Conservation (phyloP, 2,329 filamentous ascomycete genomes). For the Colletotrichum sp. region DNA sequence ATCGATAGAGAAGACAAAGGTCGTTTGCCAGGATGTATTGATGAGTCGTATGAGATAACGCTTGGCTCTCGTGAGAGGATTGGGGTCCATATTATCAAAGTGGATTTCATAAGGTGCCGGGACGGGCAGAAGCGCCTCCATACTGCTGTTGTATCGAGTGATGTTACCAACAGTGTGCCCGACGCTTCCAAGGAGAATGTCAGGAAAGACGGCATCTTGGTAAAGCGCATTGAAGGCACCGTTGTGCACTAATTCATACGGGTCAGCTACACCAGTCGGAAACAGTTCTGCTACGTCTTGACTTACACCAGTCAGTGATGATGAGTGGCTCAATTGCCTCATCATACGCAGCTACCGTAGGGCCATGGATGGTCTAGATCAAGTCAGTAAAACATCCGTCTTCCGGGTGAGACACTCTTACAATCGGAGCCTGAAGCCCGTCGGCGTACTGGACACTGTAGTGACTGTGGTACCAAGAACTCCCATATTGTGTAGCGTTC, state of each 20-base stretch:
- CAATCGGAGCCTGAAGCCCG: constrained; percentile 59
- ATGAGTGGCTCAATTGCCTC: constrained; percentile 19
- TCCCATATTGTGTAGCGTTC: constrained; percentile 41
- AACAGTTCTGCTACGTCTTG: neutral
- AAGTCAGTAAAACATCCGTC: neutral
- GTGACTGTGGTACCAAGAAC: constrained; percentile 46
- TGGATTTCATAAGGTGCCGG: neutral
- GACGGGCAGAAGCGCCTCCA: neutral
- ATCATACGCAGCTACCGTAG: constrained; percentile 15
- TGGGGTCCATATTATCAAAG: neutral
- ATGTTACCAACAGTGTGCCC: neutral
- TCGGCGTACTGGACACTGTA: constrained; percentile 49
- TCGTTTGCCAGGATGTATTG: constrained; percentile 35
- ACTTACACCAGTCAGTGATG: constrained; percentile 23
- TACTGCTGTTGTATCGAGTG: neutral
- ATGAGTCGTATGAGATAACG: constrained; percentile 37
- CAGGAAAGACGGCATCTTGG: neutral
- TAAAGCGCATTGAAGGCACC: neutral
- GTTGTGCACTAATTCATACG: neutral
- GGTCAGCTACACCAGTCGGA: neutral
- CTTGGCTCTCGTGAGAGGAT: constrained; percentile 26
- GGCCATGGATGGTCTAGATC: constrained; percentile 22
- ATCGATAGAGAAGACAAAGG: constrained; percentile 43
- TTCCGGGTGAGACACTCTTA: constrained; percentile 26
- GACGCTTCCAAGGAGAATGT: neutral